These are phyloP conservation scores for Aspergillus sclerotialis DNA, from an alignment of 2,329 filamentous ascomycete species.

Conservation along the genomic window DNA sequence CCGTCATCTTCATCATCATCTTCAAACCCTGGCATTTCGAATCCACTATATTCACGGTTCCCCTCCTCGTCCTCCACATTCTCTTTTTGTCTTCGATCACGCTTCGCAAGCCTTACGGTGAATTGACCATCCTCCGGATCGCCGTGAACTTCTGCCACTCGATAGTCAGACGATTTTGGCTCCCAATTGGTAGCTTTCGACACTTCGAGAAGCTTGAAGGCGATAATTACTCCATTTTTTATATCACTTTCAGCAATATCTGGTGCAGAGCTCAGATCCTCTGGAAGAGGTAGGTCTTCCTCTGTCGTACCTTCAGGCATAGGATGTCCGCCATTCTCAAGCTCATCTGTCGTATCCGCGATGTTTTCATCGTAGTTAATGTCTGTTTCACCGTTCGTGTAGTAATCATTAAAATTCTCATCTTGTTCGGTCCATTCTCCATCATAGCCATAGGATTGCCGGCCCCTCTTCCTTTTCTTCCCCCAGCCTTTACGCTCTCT, in stretches of 20 bases:
- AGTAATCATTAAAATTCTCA: constrained; percentile 33
- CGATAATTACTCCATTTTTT: constrained; percentile 35
- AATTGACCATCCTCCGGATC: constrained; percentile 50
- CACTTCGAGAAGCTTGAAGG: constrained; percentile 42
- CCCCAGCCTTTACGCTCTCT: constrained; percentile 28
- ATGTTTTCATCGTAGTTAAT: constrained; percentile 37
- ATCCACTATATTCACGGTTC: constrained; percentile 67
- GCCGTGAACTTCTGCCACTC: constrained; percentile 59
- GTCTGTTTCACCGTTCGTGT: constrained; percentile 16
- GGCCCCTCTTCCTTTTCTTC: constrained; percentile 41
- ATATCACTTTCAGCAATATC: constrained; percentile 26
- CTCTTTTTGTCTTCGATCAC: constrained; percentile 58
- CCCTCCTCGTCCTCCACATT: constrained; percentile 50
- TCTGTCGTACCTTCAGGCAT: constrained; percentile 32
- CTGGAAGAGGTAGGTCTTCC: constrained; percentile 43
- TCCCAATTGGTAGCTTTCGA: constrained; percentile 42
- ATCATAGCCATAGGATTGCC: constrained; percentile 35
- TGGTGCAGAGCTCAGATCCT: constrained; percentile 60
- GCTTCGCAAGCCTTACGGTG: constrained; percentile 58
- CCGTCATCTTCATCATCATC: constrained; percentile 55
- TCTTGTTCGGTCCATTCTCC: constrained; percentile 28
- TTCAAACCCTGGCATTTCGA: constrained; percentile 64
- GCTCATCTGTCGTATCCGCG: constrained; percentile 10
- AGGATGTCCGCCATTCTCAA: constrained; percentile 10
- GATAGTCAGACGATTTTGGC: constrained; percentile 45